These are phyloP conservation scores for Malbranchea zuffiana DNA, from an alignment of 2,329 filamentous ascomycete genomes.

Conservation along the genomic window DNA sequence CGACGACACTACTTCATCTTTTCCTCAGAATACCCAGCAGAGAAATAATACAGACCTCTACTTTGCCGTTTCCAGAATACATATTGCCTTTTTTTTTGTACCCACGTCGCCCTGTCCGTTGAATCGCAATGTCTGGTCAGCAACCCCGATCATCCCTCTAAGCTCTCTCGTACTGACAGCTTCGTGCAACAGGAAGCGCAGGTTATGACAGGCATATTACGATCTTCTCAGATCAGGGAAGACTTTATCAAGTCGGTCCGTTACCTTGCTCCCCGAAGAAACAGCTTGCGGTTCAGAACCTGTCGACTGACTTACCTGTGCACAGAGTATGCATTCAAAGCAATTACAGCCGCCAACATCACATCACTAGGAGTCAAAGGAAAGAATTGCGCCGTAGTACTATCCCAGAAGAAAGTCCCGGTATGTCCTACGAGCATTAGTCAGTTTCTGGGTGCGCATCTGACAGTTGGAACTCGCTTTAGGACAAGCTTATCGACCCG, in stretches of 20 bases:
- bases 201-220: conserved; percentile 98
- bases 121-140: conserved; percentile 37
- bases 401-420: conserved; percentile 99
- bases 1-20: background rate
- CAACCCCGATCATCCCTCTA: conserved; percentile 4
- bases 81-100: background rate
- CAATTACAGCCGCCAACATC: conserved; percentile 97
- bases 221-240: conserved; percentile 97
- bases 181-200: conserved; percentile 53
- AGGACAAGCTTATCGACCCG: conserved; percentile 99
- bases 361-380: conserved; percentile 92
- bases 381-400: conserved; percentile 91
- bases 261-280: conserved; percentile 17
- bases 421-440: conserved; percentile 46
- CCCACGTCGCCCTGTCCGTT: background rate
- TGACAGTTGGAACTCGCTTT: conserved; percentile 7
- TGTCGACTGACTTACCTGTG: conserved; percentile 25
- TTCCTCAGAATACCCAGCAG: background rate
- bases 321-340: conserved; percentile 99
- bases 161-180: conserved; percentile 12
- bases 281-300: background rate
- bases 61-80: background rate
- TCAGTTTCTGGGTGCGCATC: background rate
- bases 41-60: background rate
- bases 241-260: conserved; percentile 98